Conservation (phyloP, 2,329 filamentous ascomycete genomes). For the Scedosporium dehoogii region DNA sequence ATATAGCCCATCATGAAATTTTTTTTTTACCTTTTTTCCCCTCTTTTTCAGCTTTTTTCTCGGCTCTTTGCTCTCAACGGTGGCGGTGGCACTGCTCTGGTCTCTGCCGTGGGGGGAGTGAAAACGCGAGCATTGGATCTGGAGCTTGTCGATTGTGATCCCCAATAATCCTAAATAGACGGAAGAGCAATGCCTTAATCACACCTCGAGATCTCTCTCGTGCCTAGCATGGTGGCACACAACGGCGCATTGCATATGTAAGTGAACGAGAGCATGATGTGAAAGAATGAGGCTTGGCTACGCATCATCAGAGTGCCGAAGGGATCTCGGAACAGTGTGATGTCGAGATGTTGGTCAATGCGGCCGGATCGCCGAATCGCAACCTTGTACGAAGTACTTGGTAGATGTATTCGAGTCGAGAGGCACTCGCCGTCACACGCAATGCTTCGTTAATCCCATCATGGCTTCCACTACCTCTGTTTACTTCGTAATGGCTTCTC, state of each 20-base stretch:
- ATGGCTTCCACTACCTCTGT: too few relatives aligned
- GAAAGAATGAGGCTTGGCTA: background rate
- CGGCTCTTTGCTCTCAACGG: too few relatives aligned
- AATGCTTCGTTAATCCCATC: too few relatives aligned
- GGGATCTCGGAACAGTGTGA: background rate
- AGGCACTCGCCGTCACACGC: too few relatives aligned
- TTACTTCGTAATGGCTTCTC: background rate
- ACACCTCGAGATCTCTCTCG: background rate
- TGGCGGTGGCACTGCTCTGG: too few relatives aligned
- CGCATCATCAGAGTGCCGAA: background rate
- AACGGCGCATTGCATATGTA: background rate
- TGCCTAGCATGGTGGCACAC: background rate
- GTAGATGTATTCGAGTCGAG: too few relatives aligned
- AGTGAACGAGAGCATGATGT: background rate
- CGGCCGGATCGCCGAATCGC: too few relatives aligned
- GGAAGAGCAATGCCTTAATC: background rate
- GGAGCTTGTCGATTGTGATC: background rate
- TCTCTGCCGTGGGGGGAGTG: too few relatives aligned
- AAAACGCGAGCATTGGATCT: background rate
- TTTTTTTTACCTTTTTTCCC: too few relatives aligned
- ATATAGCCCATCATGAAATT: too few relatives aligned
- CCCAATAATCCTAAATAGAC: background rate
- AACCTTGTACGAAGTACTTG: too few relatives aligned
- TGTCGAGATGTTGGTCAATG: background rate
- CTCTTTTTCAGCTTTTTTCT: too few relatives aligned